A percentile compares a stretch with the other conserved stretches of the same genome.
These are phyloP conservation scores for Monilinia aucupariae DNA, from an alignment of 2,329 filamentous ascomycete genomes.

Conservation along the genomic window DNA sequence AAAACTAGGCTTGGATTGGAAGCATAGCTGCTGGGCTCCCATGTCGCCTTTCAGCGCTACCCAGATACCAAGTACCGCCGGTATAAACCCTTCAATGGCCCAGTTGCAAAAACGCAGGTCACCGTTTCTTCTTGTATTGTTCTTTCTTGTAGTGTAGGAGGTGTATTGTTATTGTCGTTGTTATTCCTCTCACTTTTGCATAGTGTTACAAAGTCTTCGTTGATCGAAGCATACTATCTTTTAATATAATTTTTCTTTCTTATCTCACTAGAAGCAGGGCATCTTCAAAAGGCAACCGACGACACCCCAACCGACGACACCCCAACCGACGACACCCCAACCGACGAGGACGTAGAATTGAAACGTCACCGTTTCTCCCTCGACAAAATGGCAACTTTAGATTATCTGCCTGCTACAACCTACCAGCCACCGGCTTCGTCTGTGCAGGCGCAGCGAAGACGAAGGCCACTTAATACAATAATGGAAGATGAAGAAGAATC, in stretches of 20 bases:
- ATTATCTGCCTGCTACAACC: constrained; percentile 43
- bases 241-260: constrained; percentile 29
- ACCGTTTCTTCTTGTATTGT: constrained; percentile 11
- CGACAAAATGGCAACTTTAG: constrained; percentile 34
- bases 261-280: constrained; percentile 28
- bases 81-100: constrained; percentile 16
- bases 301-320: constrained; percentile 21
- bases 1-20: constrained; percentile 3
- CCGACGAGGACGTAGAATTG: constrained; percentile 22
- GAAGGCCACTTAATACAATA: constrained; percentile 58
- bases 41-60: constrained; percentile 5
- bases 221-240: constrained; percentile 38
- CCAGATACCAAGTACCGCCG: constrained; percentile 1
- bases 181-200: constrained; percentile 18
- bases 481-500: constrained; percentile 47
- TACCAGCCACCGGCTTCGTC: constrained; percentile 44
- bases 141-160: constrained; percentile 13
- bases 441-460: constrained; percentile 49
- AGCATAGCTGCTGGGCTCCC: constrained; percentile 1
- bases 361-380: constrained; percentile 21
- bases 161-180: constrained; percentile 16
- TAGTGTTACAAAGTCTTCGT: constrained; percentile 34
- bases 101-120: constrained; percentile 3
- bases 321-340: constrained; percentile 23
- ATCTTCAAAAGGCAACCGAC: constrained; percentile 26